These are phyloP conservation scores for Saccharomycopsis schoenii DNA, from an alignment of 805 yeast genomes.

Conservation along the genomic window DNA sequence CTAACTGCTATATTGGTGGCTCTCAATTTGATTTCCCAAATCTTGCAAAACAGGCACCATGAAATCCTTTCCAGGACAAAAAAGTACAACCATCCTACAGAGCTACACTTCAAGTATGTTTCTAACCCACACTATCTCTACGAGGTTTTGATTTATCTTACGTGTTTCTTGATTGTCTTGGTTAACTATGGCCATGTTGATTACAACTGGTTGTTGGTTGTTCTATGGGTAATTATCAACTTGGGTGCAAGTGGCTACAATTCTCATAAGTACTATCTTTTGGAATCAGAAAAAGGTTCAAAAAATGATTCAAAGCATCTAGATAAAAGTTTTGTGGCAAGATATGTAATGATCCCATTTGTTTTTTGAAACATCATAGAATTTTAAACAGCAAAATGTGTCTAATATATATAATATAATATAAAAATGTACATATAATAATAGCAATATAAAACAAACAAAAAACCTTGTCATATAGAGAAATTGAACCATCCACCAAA, in stretches of 20 bases:
- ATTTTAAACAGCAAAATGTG: too few relatives aligned
- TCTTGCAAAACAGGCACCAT: slow-evolving; percentile 33
- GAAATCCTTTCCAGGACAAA: slow-evolving; percentile 33
- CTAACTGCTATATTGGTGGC: slow-evolving; percentile 21
- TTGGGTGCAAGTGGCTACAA: slow-evolving; percentile 8
- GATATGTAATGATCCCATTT: slow-evolving; percentile 14
- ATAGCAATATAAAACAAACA: too few relatives aligned
- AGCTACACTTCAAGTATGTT: slow-evolving; percentile 38
- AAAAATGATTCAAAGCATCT: background rate
- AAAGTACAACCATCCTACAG: slow-evolving; percentile 49
- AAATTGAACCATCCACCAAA: slow-evolving; percentile 17
- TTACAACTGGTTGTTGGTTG: slow-evolving; percentile 2
- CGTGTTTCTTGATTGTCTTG: background rate
- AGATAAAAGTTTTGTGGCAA: slow-evolving; percentile 4
- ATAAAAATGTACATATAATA: background rate
- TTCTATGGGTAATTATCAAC: slow-evolving; percentile 10
- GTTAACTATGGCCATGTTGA: background rate
- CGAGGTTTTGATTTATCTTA: slow-evolving; percentile 47
- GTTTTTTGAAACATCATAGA: slow-evolving; percentile 2
- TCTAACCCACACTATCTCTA: slow-evolving; percentile 64
- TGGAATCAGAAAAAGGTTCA: background rate
- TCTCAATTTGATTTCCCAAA: slow-evolving; percentile 24
- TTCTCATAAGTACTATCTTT: slow-evolving; percentile 8
- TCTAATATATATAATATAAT: too few relatives aligned
- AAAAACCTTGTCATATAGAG: slow-evolving; percentile 3